Conservation (phyloP, 1,284 basidiomycete genomes). For the Chiua sp. region DNA sequence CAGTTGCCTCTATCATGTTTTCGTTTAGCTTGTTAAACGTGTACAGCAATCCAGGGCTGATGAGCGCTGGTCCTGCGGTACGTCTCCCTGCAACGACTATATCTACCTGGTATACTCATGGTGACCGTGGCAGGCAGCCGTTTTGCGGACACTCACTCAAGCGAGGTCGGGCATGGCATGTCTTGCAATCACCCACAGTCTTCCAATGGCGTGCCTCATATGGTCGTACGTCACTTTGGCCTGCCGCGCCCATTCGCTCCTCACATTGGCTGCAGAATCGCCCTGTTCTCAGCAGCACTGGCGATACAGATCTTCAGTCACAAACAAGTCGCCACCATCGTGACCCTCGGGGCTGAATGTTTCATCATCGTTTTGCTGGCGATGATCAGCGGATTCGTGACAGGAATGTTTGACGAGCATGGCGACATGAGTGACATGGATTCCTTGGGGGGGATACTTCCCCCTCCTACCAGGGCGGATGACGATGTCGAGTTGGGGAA, state of each 20-base stretch:
- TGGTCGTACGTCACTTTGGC: conserved; percentile 20
- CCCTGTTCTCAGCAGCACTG: conserved; percentile 14
- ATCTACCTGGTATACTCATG: background rate
- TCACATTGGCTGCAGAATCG: conserved; percentile 9
- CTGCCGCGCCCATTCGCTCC: too few relatives aligned
- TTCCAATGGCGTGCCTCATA: conserved; percentile 20
- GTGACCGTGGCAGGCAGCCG: background rate
- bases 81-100: conserved; percentile 1
- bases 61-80: conserved; percentile 13
- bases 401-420: too few relatives aligned
- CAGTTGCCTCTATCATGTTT: conserved; percentile 22
- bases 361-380: conserved; percentile 7
- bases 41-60: conserved; percentile 18
- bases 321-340: background rate
- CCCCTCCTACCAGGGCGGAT: too few relatives aligned
- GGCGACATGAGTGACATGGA: too few relatives aligned
- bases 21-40: conserved; percentile 23
- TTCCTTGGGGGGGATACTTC: too few relatives aligned
- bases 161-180: conserved; percentile 14
- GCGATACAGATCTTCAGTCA: conserved; percentile 13
- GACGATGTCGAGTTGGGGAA: too few relatives aligned
- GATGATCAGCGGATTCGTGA: background rate
- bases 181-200: conserved; percentile 21
- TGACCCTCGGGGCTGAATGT: conserved; percentile 13
- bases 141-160: conserved; percentile 11